These are phyloP conservation scores for Podospora pseudopauciseta DNA, from an alignment of 495 filamentous ascomycete species.

Conservation along the genomic window DNA sequence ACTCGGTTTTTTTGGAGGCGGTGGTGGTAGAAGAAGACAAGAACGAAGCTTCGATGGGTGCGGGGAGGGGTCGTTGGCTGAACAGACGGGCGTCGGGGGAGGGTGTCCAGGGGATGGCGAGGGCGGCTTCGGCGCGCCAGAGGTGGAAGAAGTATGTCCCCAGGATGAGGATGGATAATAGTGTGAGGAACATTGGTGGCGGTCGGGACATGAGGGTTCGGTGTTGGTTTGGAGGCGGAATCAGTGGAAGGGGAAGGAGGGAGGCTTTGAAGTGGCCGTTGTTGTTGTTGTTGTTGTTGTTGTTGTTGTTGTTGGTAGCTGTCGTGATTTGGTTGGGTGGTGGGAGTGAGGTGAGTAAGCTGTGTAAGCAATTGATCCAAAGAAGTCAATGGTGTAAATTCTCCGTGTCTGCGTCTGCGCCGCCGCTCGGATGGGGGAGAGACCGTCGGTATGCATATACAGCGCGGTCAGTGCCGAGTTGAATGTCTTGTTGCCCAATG, in stretches of 20 bases:
- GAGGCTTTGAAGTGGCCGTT: background rate
- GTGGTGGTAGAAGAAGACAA: constrained; percentile 26
- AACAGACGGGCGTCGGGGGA: constrained; percentile 39
- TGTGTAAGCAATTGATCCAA: background rate
- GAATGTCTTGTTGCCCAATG: background rate
- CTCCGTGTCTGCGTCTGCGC: background rate
- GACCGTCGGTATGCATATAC: too few species aligned
- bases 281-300: background rate
- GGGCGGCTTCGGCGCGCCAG: constrained; percentile 40
- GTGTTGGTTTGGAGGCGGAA: background rate
- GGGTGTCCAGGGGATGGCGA: constrained; percentile 41
- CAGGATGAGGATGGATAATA: constrained; percentile 28
- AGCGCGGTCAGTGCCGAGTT: background rate
- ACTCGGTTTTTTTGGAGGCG: background rate
- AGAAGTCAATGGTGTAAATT: background rate
- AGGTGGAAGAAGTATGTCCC: constrained; percentile 33
- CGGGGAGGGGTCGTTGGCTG: constrained; percentile 39
- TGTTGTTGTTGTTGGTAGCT: background rate
- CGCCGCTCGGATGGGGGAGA: background rate
- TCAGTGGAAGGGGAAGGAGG: background rate
- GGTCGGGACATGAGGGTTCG: constrained; percentile 12
- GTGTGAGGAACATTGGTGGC: constrained; percentile 32
- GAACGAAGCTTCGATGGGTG: constrained; percentile 37
- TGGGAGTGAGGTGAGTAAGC: background rate
- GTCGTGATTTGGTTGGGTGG: background rate